Evolutionary conservation across 2,329 filamentous ascomycete genomes (phyloP), one percentile per base, ranked within the genome.

Genomic region (Ophiostoma montium): DNA sequence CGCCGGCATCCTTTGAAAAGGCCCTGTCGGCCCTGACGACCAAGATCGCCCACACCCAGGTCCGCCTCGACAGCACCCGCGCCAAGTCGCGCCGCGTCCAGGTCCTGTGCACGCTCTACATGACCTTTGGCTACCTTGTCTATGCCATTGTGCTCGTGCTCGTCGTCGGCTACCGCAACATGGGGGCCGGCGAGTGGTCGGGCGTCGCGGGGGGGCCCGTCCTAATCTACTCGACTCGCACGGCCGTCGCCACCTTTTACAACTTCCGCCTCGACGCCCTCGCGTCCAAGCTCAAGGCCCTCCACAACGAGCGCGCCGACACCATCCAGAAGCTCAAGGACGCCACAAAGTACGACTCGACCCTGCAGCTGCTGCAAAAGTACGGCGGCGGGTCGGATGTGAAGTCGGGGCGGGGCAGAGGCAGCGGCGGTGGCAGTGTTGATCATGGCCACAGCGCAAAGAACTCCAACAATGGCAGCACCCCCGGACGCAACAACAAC

Each of bases 271-370:
- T 92, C 58, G 76, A 82, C 19, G 78, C 72, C 15, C 73, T 85
- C 11, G 77, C 83, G 56, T 65, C 71, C 35, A 75, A 82, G 36
- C 72, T 96, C 30, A 83, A 90, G 57, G 76, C 76, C 18, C 75
- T 89, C 33, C 80, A 89, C 59, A 77, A 79, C 48, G 85, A 95
- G 64, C 80, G 90, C 48, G 79, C 85, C 52, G 80, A 80, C 58
- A 95, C 89, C 2, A 96, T 98, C 56, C 84, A 94, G 62, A 89
- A 89, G 66, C 78, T 98, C 54, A 98, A 98, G 67, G 81, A 84
- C 51, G 89, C 89, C 23, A 98, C 92, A 32, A 95, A 86, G 64
- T 98, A 95, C 68, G 86, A 96, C 65, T 92, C 89, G 31, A 98
- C 92, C 1, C 79, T 94, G 60, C 80, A 95, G 62, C 67, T 98